Evolutionary conservation across 148 eudicot genomes (phyloP), one percentile per base, ranked within the genome.

Genomic region (Suaeda aralocaspica): DNA sequence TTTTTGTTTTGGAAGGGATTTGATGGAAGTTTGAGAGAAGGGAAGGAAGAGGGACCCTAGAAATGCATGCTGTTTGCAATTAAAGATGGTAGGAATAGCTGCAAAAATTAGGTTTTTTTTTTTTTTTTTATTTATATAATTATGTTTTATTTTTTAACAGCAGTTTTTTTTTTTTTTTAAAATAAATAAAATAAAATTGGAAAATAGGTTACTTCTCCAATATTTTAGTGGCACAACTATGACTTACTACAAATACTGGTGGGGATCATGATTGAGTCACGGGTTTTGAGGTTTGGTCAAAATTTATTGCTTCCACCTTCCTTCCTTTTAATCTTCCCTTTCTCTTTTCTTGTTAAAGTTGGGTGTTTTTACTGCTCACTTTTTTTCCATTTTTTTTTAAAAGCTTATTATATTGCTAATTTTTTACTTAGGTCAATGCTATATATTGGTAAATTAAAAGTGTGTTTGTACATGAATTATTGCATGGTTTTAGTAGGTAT

Each of bases 231-330:
- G 5, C 41, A 36, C 41, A 3, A 8, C 4, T 36, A 36, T 36
- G 41, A 15, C 18, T 13, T 29, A 16, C 36, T 58, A 12, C 10
- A 22, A 34, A 12, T 9, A 34, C 4, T 42, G 72, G 72, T 71
- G 75, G 75, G 76, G 45, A 24, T 71, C 34, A 77, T 77, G 68
- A 77, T 77, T 77, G 68, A 71, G 22, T 77, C 75, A 66, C 76
- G 76, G 68, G 80, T 50, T 66, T 66, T 65, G 66, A 66, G 71
- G 55, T 59, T 59, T 77, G 72, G 61, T 77, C 62, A 71, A 66
- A 39, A 77, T 66, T 71, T 48, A 77, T 65, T 77, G 80, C 72
- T 25, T 70, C 75, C 66, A 70, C 71, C 79, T 21, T 41, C 63
- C 29, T 5, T 3, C 16, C 52, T 46, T 73, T n/a, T 53, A 51